phyloP scores from a whole-genome alignment of 306 rosid genomes.

The Casuarina glauca region DNA sequence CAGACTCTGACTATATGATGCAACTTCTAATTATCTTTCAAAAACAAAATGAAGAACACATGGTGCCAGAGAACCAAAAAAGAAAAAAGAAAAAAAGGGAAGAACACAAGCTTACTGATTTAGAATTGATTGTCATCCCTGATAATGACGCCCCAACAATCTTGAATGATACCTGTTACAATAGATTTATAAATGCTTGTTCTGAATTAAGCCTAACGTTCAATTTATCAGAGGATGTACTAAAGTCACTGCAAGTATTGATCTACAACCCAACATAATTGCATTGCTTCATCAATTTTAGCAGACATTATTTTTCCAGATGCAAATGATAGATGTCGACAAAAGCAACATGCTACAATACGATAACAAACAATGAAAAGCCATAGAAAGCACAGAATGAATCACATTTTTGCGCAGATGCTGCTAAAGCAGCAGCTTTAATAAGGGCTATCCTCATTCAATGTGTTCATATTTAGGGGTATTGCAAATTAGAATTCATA shows the following conservation, averaged over 20 bases:
- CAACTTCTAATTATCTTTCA: not conserved
- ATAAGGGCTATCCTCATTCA: not conserved
- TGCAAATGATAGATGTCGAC: not conserved
- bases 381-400: not conserved
- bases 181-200: conserved; percentile 18
- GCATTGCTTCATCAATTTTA: not conserved
- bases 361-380: not conserved
- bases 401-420: not conserved
- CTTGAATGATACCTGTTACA: conserved; percentile 74
- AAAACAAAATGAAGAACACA: no score
- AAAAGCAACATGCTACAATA: not conserved
- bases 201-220: conserved; percentile 21
- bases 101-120: conserved; percentile 65
- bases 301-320: conserved; percentile 3
- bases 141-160: conserved; percentile 84
- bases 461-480: not conserved
- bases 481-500: not conserved
- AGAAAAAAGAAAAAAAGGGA: conserved; percentile 17
- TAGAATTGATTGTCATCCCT: conserved; percentile 73
- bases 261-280: not conserved
- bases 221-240: conserved; percentile 7
- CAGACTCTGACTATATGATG: not conserved
- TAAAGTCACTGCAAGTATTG: not conserved
- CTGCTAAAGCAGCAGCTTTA: not conserved
- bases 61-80: not conserved